These are phyloP conservation scores for Calonectria multiphialidica DNA, from an alignment of 2,329 filamentous ascomycete species.

Conservation along the genomic window DNA sequence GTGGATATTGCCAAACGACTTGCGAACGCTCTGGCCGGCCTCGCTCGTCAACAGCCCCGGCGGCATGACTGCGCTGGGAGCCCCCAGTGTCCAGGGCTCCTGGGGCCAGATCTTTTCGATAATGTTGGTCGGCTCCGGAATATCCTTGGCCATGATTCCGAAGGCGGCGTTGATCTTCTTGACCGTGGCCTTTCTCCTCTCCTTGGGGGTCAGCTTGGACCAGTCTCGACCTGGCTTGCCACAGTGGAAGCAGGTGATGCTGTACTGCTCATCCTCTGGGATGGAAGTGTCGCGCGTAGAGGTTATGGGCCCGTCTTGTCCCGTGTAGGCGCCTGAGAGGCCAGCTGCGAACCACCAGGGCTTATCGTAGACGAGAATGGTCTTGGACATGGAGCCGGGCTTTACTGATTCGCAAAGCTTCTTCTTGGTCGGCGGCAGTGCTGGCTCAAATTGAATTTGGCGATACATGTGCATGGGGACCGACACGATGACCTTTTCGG, in stretches of 20 bases:
- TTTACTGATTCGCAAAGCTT: constrained; percentile 44
- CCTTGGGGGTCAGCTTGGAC: constrained; percentile 24
- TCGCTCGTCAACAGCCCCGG: constrained; percentile 44
- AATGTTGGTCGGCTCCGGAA: constrained; percentile 31
- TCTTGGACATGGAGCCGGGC: constrained; percentile 52
- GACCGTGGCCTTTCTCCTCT: constrained; percentile 1
- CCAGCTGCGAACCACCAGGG: constrained; percentile 60
- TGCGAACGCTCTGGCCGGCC: constrained; percentile 44
- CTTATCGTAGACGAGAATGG: constrained; percentile 53
- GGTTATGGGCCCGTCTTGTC: constrained; percentile 38
- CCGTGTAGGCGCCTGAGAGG: constrained; percentile 56
- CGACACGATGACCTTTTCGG: constrained; percentile 42
- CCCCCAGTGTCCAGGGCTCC: constrained; percentile 31
- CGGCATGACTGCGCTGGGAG: constrained; percentile 33
- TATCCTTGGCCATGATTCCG: constrained; percentile 3
- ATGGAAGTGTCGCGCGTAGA: constrained; percentile 45
- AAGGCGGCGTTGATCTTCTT: constrained; percentile 29
- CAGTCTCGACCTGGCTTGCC: constrained; percentile 44
- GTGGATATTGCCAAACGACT: constrained; percentile 41
- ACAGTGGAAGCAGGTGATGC: constrained; percentile 47
- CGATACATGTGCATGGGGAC: constrained; percentile 40
- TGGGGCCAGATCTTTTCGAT: constrained; percentile 35
- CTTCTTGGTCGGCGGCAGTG: constrained; percentile 45
- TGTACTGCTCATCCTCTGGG: constrained; percentile 38
- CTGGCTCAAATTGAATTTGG: constrained; percentile 39